Conservation (phyloP, 106 monocot species). For the Acorus calamus region DNA sequence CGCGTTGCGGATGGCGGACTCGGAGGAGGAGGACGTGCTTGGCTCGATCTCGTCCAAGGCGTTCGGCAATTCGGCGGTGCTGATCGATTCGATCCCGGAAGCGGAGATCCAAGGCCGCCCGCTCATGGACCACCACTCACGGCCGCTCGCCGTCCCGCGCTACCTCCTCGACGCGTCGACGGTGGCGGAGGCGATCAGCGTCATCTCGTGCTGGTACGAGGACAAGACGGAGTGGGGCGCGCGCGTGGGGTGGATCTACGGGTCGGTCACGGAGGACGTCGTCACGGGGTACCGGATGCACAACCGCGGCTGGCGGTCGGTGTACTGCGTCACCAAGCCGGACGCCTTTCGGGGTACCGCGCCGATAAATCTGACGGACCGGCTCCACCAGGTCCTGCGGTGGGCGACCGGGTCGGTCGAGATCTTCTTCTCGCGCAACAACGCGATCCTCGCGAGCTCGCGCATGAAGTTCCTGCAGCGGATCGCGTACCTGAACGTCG, state of each 20-base stretch:
- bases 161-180: constrained; percentile 62
- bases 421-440: constrained; percentile 83
- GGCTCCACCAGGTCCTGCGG: constrained; percentile 68
- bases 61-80: constrained; percentile 70
- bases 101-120: constrained; percentile 72
- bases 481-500: constrained; percentile 84
- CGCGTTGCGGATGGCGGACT: constrained; percentile 54
- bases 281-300: constrained; percentile 90
- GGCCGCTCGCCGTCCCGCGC: constrained; percentile 39
- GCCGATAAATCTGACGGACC: constrained; percentile 86
- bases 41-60: constrained; percentile 57
- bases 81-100: constrained; percentile 62
- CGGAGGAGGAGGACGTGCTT: constrained; percentile 54
- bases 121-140: constrained; percentile 53
- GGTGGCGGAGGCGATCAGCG: constrained; percentile 64
- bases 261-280: constrained; percentile 83
- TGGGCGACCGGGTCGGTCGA: constrained; percentile 83
- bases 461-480: constrained; percentile 59
- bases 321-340: constrained; percentile 88
- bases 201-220: constrained; percentile 79
- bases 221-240: constrained; percentile 79
- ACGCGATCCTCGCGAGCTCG: constrained; percentile 51
- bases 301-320: constrained; percentile 65
- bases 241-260: constrained; percentile 77
- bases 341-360: constrained; percentile 94